Base-by-base conservation (phyloP, 2,329 filamentous ascomycete species). In the Trichoderma sp. region DNA sequence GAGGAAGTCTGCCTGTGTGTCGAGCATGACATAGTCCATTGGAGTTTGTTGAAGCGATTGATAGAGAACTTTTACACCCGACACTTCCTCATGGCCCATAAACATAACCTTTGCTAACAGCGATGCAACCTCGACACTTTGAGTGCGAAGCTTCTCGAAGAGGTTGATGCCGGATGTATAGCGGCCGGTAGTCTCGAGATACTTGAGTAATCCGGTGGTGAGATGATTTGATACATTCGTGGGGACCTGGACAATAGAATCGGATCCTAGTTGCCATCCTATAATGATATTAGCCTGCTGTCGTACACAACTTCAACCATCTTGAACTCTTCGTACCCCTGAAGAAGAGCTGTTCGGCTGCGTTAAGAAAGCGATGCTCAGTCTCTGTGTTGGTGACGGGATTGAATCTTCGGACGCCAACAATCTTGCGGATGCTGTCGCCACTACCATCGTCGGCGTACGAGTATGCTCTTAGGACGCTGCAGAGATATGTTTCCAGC, bases 331-430 rank as follows among this genome's bases (percentile, higher is more conserved):
- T 74, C 81, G 70, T 82, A 93, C 94, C 95, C 82, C 93, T 90
- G 84, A 98, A 98, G 83, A 99, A 99, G 36, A 99, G 86, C 77
- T 93, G 92, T 83, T 99, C 96, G 12, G 96, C 96, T 24, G 96
- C 94, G 78, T 97, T 93, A 56, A 99, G 86, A 80, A 99, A 99
- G 75, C 93, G 93, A 80, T 99, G 96, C 82, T 99, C 96, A 73
- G 94, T 94, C 81, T 99, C 96, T n/a, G 96, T 98, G 81, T 93
- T 98, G 62, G 94, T 98, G 73, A 99, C 93, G 1, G 96, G 96
- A 79, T 99, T 99, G 87, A 99, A 98, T 74, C 96, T 90, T 76
- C 96, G 89, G 65, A 98, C 94, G n/a, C 95, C 96, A 80, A 98
- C 93, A 73, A 99, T 98, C 84, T 96, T 97, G 82, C 96, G 93